Base-by-base conservation (phyloP, 1,284 basidiomycete genomes). In the Apiotrichum gracile region DNA sequence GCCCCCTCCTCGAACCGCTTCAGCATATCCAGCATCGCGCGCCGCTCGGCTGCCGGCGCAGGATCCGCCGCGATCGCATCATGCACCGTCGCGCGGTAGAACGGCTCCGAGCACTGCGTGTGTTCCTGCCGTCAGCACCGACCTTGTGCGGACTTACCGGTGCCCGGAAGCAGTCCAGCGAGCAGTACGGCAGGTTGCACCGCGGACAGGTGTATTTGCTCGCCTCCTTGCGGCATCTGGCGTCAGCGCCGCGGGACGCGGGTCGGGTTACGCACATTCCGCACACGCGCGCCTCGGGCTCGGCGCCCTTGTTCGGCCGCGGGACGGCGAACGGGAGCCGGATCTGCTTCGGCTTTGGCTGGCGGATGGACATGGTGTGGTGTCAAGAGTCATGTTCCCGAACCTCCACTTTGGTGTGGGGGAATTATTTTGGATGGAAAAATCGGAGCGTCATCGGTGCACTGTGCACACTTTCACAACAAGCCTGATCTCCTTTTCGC, bases 171-270 rank as follows among this genome's bases (percentile, higher is more conserved):
- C 74, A 76, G 4, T 62, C 68, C 26, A 76, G 55, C 12, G 71
- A 72, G 61, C 74, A 76, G 49, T 76, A 76, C 7, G 69, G 53
- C 7, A 74, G 55, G 57, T 74, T 74, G 51, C 74, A 76, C 57
- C 74, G 62, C 19, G 74, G 74, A 55, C 74, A 76, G 38, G 69
- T 72, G 52, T 76, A 76, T 47, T 60, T 57, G 44, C 68, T 69
- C 47, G 74, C 69, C 1, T 57, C 58, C 47, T 61, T 61, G 2
- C 69, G 66, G 53, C 74, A 76, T 42, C 74, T 75, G 54, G 4
- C 14, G 10, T n/a, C 39, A 39, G 40, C 21, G 14, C 12, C 22
- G 45, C 17, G 33, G 5, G 13, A 27, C 43, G 26, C 34, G 47
- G 45, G 33, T n/a, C 9, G 2, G 26, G 5, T n/a, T 16, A 65